These are phyloP conservation scores for Phytophthora pini DNA, from an alignment of 352 stramenopile species.

Conservation along the genomic window DNA sequence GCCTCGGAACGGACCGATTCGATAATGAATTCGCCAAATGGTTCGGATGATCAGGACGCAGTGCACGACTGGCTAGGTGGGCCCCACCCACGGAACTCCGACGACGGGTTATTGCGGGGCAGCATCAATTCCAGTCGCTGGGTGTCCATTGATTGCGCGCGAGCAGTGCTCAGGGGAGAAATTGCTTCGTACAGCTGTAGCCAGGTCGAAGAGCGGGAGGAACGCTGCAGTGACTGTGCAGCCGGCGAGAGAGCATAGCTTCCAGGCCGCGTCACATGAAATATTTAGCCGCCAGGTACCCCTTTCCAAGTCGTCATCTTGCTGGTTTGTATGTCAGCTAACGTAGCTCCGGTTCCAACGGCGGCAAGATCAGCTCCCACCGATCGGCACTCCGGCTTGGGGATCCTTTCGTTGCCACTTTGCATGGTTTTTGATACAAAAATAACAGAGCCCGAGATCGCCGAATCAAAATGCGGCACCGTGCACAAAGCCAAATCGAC, in stretches of 20 bases:
- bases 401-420: slow-evolving; percentile 22
- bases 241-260: neutral
- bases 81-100: slow-evolving; percentile 7
- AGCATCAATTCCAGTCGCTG: slow-evolving; percentile 14
- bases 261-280: slow-evolving; percentile 13
- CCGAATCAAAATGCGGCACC: neutral
- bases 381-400: slow-evolving; percentile 20
- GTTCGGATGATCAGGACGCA: slow-evolving; percentile 10
- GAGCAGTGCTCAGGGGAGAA: slow-evolving; percentile 9
- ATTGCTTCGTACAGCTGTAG: slow-evolving; percentile 11
- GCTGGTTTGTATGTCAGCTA: neutral
- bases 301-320: slow-evolving; percentile 3
- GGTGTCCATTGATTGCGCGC: slow-evolving; percentile 24
- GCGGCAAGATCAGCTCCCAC: slow-evolving; percentile 18
- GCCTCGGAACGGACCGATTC: slow-evolving; percentile 9
- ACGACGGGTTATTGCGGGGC: slow-evolving; percentile 16
- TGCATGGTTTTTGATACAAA: slow-evolving; percentile 13
- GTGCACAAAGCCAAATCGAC: neutral
- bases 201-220: slow-evolving; percentile 25
- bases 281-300: slow-evolving; percentile 13
- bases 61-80: slow-evolving; percentile 27
- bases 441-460: slow-evolving; percentile 13
- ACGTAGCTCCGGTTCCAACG: slow-evolving; percentile 1
- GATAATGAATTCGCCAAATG: slow-evolving; percentile 25
- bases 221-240: slow-evolving; percentile 6